Conservation (phyloP, 441 rosid species). For the Eruca vesicaria region DNA sequence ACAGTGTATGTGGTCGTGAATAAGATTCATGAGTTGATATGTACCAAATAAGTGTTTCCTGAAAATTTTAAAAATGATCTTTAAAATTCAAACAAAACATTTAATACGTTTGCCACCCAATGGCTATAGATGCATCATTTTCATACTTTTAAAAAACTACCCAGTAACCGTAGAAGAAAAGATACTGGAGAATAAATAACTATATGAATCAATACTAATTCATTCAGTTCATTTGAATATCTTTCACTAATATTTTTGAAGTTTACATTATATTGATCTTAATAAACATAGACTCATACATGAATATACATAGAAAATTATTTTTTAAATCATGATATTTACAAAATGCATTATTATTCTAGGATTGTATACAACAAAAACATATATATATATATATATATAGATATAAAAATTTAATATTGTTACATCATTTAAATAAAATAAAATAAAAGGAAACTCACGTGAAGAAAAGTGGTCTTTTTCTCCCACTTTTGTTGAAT, state of each 20-base stretch:
- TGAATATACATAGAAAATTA: neutral
- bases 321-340: neutral
- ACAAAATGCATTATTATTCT: neutral
- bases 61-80: neutral
- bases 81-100: neutral
- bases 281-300: neutral
- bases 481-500: constrained; percentile 23
- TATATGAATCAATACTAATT: neutral
- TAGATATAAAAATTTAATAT: too few relatives aligned
- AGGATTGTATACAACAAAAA: neutral
- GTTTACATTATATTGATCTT: neutral
- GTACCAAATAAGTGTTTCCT: constrained; percentile 6
- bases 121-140: constrained; percentile 7
- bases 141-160: neutral
- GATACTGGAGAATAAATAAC: too few relatives aligned
- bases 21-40: neutral
- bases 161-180: neutral
- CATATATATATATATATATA: too few relatives aligned
- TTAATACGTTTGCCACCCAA: neutral
- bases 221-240: neutral
- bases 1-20: neutral
- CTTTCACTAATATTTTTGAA: neutral
- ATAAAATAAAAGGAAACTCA: neutral
- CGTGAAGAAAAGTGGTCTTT: constrained; percentile 24
- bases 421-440: neutral